Evolutionary conservation across 371 early-diverging fungal genomes (phyloP).

Genomic region (Amoeboaphelidium protococcarum): DNA sequence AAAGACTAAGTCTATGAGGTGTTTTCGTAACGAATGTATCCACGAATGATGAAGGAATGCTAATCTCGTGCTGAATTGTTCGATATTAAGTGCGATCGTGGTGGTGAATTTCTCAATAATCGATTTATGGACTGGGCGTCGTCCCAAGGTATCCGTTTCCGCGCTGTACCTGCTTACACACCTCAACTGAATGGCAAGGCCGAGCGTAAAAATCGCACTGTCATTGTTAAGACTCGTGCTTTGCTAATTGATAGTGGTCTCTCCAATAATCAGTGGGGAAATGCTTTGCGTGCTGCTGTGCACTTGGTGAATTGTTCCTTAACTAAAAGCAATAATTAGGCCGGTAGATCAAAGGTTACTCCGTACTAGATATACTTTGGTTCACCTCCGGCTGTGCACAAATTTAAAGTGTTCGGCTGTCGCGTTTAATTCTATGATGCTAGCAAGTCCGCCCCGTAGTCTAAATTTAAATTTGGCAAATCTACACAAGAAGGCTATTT

Average conservation of each 20-base stretch:
- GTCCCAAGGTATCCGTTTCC: conserved; percentile 1
- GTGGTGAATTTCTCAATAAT: neutral
- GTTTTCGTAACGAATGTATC: neutral
- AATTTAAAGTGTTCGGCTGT: too few species aligned
- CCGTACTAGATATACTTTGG: too few species aligned
- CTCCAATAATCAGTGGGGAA: neutral
- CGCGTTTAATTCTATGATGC: too few species aligned
- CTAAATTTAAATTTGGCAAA: too few species aligned
- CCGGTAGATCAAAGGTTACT: too few species aligned
- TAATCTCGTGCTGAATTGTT: neutral
- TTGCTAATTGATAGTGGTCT: neutral
- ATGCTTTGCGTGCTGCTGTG: neutral
- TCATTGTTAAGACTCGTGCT: neutral
- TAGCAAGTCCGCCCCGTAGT: too few species aligned
- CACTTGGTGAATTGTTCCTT: neutral
- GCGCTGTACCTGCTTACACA: neutral
- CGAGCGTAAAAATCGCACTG: neutral
- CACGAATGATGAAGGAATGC: neutral
- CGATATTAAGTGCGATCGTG: neutral
- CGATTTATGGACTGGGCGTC: neutral
- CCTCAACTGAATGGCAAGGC: neutral
- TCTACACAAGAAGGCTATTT: too few species aligned
- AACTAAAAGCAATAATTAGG: too few species aligned
- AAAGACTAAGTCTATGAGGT: neutral
- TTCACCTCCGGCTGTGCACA: too few species aligned